These are phyloP conservation scores for Scortechinia acanthostroma DNA, from an alignment of 2,329 filamentous ascomycete species.

Conservation along the genomic window DNA sequence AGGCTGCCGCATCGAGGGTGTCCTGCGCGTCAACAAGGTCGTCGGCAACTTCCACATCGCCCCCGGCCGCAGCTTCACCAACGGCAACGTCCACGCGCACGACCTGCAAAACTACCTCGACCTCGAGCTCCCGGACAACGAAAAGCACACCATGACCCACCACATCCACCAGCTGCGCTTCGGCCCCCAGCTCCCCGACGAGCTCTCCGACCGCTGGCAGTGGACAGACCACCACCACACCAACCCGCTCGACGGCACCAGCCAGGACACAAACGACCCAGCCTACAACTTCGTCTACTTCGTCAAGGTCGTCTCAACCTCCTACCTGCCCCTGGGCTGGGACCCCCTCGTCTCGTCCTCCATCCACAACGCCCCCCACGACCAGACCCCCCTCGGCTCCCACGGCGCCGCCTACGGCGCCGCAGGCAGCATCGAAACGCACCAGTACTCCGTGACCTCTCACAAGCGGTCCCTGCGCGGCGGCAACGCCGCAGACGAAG, in stretches of 20 bases:
- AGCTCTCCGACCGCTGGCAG: constrained; percentile 43
- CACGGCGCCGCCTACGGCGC: constrained; percentile 49
- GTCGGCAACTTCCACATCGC: constrained; percentile 98
- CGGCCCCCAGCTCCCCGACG: constrained; percentile 79
- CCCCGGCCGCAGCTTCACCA: constrained; percentile 90
- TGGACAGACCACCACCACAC: constrained; percentile 81
- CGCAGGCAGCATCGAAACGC: constrained; percentile 83
- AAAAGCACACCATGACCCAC: constrained; percentile 82
- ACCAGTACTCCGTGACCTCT: constrained; percentile 96
- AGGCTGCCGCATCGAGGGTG: constrained; percentile 88
- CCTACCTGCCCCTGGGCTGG: constrained; percentile 88
- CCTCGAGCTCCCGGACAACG: constrained; percentile 58
- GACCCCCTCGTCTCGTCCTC: constrained; percentile 44
- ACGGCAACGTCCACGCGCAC: constrained; percentile 94
- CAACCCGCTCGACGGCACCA: constrained; percentile 79
- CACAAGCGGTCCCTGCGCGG: constrained; percentile 84
- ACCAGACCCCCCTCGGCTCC: constrained; percentile 57
- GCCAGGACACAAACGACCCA: constrained; percentile 72
- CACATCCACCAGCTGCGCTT: constrained; percentile 83
- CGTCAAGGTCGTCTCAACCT: constrained; percentile 93
- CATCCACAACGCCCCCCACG: constrained; percentile 27
- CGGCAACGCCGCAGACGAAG: constrained; percentile 77
- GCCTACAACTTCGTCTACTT: constrained; percentile 99
- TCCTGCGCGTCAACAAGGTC: constrained; percentile 93
- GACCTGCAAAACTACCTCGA: constrained; percentile 83